Percentiles rank a stretch among this genome's conserved stretches.
These are phyloP conservation scores for Orbilia quercus DNA, from an alignment of 2,329 filamentous ascomycete species.

Conservation along the genomic window DNA sequence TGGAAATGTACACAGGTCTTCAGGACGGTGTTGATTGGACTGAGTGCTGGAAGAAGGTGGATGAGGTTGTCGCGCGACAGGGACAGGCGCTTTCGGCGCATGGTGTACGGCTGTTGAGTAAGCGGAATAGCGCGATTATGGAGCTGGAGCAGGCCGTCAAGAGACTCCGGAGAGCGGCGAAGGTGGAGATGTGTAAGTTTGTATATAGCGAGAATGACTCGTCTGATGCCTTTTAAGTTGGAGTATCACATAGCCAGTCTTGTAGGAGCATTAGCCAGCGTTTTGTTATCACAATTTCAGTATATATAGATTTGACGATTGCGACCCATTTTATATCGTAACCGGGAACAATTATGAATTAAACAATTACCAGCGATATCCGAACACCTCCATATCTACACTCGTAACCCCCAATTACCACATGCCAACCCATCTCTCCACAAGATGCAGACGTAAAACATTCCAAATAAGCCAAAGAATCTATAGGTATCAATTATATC, in stretches of 20 bases:
- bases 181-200: slow-evolving; percentile 41
- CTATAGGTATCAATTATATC: slow-evolving; percentile 30
- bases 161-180: slow-evolving; percentile 20
- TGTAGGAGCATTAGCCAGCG: slow-evolving; percentile 4
- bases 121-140: slow-evolving; percentile 23
- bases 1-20: slow-evolving; percentile 51
- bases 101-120: slow-evolving; percentile 25
- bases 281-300: background rate
- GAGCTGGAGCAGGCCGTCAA: slow-evolving; percentile 26
- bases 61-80: slow-evolving; percentile 57
- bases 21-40: slow-evolving; percentile 55
- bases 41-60: slow-evolving; percentile 58
- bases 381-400: background rate
- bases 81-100: slow-evolving; percentile 41
- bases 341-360: too few relatives aligned
- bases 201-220: slow-evolving; percentile 29
- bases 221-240: slow-evolving; percentile 8
- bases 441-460: too few relatives aligned
- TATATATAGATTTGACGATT: background rate
- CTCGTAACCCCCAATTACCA: background rate
- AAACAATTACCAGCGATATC: background rate
- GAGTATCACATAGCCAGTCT: background rate
- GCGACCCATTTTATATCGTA: too few relatives aligned
- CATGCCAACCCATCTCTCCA: too few relatives aligned
- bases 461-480: too few relatives aligned